phyloP scores from a whole-genome alignment of 2,329 filamentous ascomycete genomes.

The Pseudocercospora cruenta region DNA sequence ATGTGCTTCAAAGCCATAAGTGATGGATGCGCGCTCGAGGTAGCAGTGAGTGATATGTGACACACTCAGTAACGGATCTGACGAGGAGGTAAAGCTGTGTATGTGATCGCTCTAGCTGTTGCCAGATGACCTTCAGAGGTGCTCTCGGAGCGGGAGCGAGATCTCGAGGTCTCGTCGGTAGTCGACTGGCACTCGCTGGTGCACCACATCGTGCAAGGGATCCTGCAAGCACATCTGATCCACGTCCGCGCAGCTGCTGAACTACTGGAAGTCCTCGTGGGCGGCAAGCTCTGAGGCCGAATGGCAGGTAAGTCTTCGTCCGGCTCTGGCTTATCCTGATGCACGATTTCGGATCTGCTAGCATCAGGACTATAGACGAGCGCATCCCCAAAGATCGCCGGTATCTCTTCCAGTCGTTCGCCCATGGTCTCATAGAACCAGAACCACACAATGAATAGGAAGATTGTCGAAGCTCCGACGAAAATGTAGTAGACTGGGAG shows the following conservation, averaged over 20 bases:
- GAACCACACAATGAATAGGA: slow-evolving; percentile 54
- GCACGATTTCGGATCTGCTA: neutral
- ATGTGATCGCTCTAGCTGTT: neutral
- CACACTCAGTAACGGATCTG: neutral
- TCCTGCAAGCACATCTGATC: neutral
- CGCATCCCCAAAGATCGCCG: slow-evolving; percentile 40
- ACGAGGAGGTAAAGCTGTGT: neutral
- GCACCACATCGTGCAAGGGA: neutral
- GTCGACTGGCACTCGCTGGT: neutral
- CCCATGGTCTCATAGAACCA: slow-evolving; percentile 49
- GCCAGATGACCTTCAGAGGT: neutral
- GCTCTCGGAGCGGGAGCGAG: neutral
- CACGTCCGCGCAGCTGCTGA: neutral
- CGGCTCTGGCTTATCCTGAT: neutral
- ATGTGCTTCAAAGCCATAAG: no score
- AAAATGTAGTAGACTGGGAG: slow-evolving; percentile 56
- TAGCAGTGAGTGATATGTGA: no score
- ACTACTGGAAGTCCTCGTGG: neutral
- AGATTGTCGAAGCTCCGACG: slow-evolving; percentile 54
- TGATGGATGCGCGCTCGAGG: no score
- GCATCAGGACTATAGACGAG: slow-evolving; percentile 4
- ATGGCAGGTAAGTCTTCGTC: neutral
- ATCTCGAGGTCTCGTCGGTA: neutral
- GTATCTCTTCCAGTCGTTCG: slow-evolving; percentile 45
- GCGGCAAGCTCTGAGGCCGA: neutral